Conservation (phyloP, 2,329 filamentous ascomycete genomes). For the Anthostomella pinea region DNA sequence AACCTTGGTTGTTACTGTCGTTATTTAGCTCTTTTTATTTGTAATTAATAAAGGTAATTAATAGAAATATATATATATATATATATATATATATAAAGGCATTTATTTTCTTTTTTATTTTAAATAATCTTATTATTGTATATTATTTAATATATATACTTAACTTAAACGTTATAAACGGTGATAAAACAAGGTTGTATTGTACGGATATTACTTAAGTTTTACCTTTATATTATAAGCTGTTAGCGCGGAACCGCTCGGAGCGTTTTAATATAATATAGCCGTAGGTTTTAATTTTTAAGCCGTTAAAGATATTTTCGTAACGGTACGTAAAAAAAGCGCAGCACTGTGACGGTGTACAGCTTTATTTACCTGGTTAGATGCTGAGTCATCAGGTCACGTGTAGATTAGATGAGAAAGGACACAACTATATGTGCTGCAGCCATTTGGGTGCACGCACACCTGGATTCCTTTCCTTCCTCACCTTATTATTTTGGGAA, state of each 20-base stretch:
- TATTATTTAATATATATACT: constrained; percentile 34
- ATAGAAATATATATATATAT: constrained; percentile 36
- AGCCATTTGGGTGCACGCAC: no score
- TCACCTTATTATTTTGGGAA: no score
- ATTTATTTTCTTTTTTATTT: constrained; percentile 36
- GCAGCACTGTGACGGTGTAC: no score
- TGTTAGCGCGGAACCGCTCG: constrained; percentile 26
- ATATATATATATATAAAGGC: no score
- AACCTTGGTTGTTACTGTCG: constrained; percentile 32
- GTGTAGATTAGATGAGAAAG: no score
- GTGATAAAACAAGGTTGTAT: constrained; percentile 34
- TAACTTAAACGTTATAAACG: constrained; percentile 32
- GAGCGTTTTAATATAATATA: constrained; percentile 30
- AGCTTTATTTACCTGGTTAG: no score
- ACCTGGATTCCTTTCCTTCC: no score
- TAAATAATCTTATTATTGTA: constrained; percentile 31
- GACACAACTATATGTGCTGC: no score
- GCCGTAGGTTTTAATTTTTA: constrained; percentile 30
- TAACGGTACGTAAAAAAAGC: constrained; percentile 10
- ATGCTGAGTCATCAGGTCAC: no score
- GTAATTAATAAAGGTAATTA: constrained; percentile 35
- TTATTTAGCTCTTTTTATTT: constrained; percentile 40
- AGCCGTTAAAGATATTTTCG: constrained; percentile 29
- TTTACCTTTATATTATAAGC: constrained; percentile 37
- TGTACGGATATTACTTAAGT: constrained; percentile 37